These are phyloP conservation scores for Teunomyces cretensis DNA, from an alignment of 805 yeast species.

Conservation along the genomic window DNA sequence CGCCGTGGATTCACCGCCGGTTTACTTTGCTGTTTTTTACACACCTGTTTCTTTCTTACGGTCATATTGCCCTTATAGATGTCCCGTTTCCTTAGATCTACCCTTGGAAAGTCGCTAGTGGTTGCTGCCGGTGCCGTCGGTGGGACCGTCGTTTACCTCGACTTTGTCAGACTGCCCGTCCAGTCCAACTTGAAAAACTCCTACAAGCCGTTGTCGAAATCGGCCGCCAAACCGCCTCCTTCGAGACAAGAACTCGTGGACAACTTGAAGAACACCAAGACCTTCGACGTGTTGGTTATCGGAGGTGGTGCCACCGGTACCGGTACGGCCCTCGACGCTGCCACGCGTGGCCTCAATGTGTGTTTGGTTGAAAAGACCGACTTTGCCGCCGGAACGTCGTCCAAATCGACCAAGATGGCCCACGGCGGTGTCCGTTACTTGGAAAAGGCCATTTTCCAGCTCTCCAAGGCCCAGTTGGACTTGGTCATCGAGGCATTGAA, in stretches of 20 bases:
- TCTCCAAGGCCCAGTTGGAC: constrained; percentile 85
- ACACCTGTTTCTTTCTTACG: no score
- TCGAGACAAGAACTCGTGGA: constrained; percentile 52
- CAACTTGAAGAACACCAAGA: constrained; percentile 41
- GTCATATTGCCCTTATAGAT: no score
- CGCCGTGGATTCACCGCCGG: no score
- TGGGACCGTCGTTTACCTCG: constrained; percentile 39
- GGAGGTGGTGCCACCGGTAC: constrained; percentile 98
- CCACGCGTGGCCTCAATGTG: constrained; percentile 85
- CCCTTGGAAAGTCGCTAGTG: constrained; percentile 26
- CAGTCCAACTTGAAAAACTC: constrained; percentile 24
- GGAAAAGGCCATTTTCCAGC: constrained; percentile 91
- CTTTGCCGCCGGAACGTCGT: constrained; percentile 90
- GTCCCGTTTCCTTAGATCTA: constrained; percentile 9
- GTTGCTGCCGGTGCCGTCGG: constrained; percentile 36
- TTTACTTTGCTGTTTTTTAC: no score
- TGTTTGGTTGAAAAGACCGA: constrained; percentile 84
- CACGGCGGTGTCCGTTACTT: constrained; percentile 96
- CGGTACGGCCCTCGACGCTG: constrained; percentile 90
- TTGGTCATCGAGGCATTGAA: constrained; percentile 85
- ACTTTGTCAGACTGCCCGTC: constrained; percentile 37
- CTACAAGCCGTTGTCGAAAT: constrained; percentile 46
- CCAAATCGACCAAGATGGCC: constrained; percentile 93
- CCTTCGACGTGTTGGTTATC: constrained; percentile 78
- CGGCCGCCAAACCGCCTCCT: constrained; percentile 57